Percentiles rank a stretch among this genome's conserved stretches.
Conservation (phyloP, 1,284 basidiomycete species). For the Tylopilus orsonianus region DNA sequence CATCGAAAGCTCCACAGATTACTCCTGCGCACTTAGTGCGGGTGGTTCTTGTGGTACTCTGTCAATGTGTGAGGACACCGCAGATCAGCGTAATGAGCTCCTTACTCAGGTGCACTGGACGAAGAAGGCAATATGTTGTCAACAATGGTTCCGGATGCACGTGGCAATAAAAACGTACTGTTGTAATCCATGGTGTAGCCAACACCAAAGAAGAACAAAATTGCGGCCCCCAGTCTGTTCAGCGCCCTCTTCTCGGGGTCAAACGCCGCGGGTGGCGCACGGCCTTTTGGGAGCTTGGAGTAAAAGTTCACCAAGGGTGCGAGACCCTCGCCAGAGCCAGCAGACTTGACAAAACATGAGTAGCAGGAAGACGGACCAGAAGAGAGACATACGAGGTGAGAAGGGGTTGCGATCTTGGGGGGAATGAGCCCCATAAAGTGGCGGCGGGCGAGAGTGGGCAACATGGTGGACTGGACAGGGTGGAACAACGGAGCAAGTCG, state of each 20-base stretch:
- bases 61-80: conserved; percentile 24
- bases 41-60: conserved; percentile 90
- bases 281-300: conserved; percentile 86
- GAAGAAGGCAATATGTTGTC: conserved; percentile 2
- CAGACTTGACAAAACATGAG: conserved; percentile 47
- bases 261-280: conserved; percentile 59
- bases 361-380: fast-evolving
- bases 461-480: conserved; percentile 49
- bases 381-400: conserved; percentile 67
- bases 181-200: conserved; percentile 92
- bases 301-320: conserved; percentile 90
- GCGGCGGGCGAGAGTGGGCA: conserved; percentile 80
- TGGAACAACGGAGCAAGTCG: conserved; percentile 24
- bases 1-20: conserved; percentile 1
- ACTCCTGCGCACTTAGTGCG: conserved; percentile 49
- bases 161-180: conserved; percentile 56
- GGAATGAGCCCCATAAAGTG: conserved; percentile 83
- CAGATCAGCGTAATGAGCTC: conserved; percentile 18
- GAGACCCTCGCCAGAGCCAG: conserved; percentile 79
- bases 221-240: conserved; percentile 70
- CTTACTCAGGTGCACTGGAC: conserved; percentile 77
- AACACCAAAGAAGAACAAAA: conserved; percentile 76
- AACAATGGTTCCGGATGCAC: conserved; percentile 1
- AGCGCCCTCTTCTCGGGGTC: conserved; percentile 86
- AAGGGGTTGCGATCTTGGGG: conserved; percentile 92